Evolutionary conservation across 192 early-diverging fungal species (phyloP).

Genomic region (Podila epigama): DNA sequence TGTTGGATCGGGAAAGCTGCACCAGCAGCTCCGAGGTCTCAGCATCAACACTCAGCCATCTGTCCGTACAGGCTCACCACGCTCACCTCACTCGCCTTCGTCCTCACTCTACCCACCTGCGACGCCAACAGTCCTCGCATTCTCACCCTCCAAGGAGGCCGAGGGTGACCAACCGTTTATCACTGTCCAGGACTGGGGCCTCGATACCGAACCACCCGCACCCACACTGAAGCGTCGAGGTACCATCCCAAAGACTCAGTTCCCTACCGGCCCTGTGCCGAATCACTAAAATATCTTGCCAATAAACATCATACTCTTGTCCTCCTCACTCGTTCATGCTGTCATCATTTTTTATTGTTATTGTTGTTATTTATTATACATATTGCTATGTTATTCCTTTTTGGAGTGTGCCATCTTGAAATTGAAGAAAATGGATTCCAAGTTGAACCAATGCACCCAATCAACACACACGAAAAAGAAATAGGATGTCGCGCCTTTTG

Average conservation of each 20-base stretch:
- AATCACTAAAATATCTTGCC: neutral
- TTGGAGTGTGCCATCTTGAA: no score
- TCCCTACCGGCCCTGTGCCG: constrained; percentile 23
- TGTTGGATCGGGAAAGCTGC: neutral
- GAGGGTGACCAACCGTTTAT: constrained; percentile 40
- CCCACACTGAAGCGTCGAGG: constrained; percentile 16
- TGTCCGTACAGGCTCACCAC: neutral
- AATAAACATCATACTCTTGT: no score
- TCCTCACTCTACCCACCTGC: constrained; percentile 33
- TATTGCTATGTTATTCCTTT: no score
- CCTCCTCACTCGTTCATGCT: no score
- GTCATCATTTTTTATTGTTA: no score
- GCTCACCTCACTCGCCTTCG: constrained; percentile 16
- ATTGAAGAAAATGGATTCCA: no score
- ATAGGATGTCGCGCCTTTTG: no score
- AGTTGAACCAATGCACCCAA: no score
- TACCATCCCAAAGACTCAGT: constrained; percentile 36
- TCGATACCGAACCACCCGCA: neutral
- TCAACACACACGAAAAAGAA: no score
- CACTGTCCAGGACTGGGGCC: constrained; percentile 47
- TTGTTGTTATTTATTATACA: no score
- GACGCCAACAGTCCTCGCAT: constrained; percentile 42
- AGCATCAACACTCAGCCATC: constrained; percentile 27
- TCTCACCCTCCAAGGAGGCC: constrained; percentile 43
- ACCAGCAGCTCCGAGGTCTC: constrained; percentile 14